Percentiles rank a stretch among this genome's conserved stretches.
These are phyloP conservation scores for Hanseniaspora gamundiae DNA, from an alignment of 1,139 yeast genomes.

Conservation along the genomic window DNA sequence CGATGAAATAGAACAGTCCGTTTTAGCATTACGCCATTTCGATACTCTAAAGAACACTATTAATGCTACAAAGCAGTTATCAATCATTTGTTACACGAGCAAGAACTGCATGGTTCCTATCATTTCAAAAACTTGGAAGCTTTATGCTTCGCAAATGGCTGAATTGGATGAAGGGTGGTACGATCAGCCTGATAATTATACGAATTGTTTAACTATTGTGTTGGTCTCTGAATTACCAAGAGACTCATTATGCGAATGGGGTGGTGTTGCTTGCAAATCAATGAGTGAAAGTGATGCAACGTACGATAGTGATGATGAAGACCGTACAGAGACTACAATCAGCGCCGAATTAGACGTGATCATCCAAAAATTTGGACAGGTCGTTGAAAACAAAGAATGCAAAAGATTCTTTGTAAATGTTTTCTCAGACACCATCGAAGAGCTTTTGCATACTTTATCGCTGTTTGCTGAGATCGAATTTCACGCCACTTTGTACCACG, in stretches of 20 bases:
- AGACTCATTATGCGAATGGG: conserved; percentile 68
- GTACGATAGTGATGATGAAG: conserved; percentile 30
- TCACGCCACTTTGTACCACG: conserved; percentile 5
- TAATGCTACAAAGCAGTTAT: conserved; percentile 32
- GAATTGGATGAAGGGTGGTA: conserved; percentile 18
- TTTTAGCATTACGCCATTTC: conserved; percentile 63
- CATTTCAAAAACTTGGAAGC: conserved; percentile 31
- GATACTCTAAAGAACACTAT: conserved; percentile 49
- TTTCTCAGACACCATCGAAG: conserved; percentile 9
- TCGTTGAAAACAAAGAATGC: conserved; percentile 4
- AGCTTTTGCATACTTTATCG: conserved; percentile 5
- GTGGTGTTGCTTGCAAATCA: conserved; percentile 41
- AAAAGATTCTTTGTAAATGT: conserved; percentile 10
- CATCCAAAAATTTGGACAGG: not conserved
- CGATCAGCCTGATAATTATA: conserved; percentile 17
- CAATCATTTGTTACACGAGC: conserved; percentile 46
- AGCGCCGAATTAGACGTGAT: not conserved
- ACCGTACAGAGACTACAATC: conserved; percentile 1
- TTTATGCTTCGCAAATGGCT: conserved; percentile 15
- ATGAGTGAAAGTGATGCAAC: conserved; percentile 28
- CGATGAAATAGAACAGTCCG: conserved; percentile 28
- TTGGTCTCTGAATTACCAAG: conserved; percentile 56
- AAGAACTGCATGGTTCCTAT: conserved; percentile 20
- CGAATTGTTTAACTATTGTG: conserved; percentile 36
- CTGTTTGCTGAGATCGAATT: not conserved